Evolutionary conservation across 2,329 filamentous ascomycete genomes (phyloP).

Genomic region (Ceratocystis albifundus): DNA sequence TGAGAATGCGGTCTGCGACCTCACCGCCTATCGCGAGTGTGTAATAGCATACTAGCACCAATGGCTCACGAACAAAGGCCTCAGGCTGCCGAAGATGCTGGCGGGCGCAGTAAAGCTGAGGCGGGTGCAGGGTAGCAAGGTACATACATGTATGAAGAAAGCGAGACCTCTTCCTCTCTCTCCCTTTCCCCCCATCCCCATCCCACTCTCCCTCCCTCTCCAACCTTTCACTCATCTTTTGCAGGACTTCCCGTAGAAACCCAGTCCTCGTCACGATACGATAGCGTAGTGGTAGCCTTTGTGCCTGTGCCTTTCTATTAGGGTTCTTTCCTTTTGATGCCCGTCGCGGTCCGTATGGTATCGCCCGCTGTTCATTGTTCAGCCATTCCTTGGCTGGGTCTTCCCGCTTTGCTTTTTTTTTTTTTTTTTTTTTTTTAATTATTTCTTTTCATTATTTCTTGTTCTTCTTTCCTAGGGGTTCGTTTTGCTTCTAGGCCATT

Average conservation of each 20-base stretch:
- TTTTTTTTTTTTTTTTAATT: neutral
- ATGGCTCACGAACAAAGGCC: neutral
- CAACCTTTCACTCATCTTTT: too few species aligned
- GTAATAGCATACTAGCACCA: too few species aligned
- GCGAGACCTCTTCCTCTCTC: neutral
- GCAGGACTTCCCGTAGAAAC: neutral
- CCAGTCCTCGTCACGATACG: neutral
- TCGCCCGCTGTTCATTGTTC: neutral
- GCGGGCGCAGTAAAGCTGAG: neutral
- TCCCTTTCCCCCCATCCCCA: too few species aligned
- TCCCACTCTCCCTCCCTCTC: too few species aligned
- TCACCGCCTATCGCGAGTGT: neutral
- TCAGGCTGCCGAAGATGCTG: neutral
- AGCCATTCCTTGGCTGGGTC: neutral
- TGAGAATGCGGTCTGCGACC: slow-evolving; percentile 4
- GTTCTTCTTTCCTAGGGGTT: neutral
- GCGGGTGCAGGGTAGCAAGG: neutral
- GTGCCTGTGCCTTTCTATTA: neutral
- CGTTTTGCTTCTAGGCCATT: too few species aligned
- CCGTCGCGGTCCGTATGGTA: neutral
- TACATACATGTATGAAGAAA: neutral
- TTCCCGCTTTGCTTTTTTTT: neutral
- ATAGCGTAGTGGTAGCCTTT: neutral
- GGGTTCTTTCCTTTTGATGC: neutral
- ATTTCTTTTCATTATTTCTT: too few species aligned